Evolutionary conservation across 768 basidiomycete genomes (phyloP), one percentile per base, ranked within the genome.

Genomic region (Leccinellum luteum): DNA sequence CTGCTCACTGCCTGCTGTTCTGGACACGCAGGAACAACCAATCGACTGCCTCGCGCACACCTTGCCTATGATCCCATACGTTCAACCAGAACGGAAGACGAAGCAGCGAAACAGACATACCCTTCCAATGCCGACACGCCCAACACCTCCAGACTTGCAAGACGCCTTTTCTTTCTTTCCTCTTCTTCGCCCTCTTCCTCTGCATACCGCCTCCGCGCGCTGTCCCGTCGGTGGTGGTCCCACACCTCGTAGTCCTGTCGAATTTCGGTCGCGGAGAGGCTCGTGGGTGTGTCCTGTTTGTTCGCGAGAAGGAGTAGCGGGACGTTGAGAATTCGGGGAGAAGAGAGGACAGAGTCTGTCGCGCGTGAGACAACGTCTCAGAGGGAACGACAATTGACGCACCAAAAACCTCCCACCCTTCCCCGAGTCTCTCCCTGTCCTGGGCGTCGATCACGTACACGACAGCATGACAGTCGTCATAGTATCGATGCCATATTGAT

Each of bases 351-450:
- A 8, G 84, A 80, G 65, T 97, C 94, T 86, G 73, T 53, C 17
- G 31, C 3, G 25, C 4, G 25, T 25, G 25, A 17, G 47, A 25
- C 4, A 13, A 14, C 14, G n/a, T 25, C 3, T 43, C 10, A n/a
- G 9, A 38, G 9, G 17, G n/a, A 35, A 35, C 30, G 23, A n/a
- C 5, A 8, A n/a, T 10, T 14, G 28, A 53, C 90, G 56, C 73
- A 97, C 96, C 94, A 65, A 99, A 98, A 8, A 94, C 95, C 61
- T 93, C 90, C 96, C 96, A 98, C 15, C 93, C 92, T 78, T 98
- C 97, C 49, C 86, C 83, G 27, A 98, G 77, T 38, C 96, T 78
- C 66, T 92, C 93, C 32, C 86, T 77, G 77, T 99, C 96, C 61
- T 89, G 84, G 9, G 94, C 93, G 71, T 99, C 97, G 52, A 99